These are phyloP conservation scores for Syncephalastrum sp. DNA, from an alignment of 371 early-diverging fungal species.

Conservation along the genomic window DNA sequence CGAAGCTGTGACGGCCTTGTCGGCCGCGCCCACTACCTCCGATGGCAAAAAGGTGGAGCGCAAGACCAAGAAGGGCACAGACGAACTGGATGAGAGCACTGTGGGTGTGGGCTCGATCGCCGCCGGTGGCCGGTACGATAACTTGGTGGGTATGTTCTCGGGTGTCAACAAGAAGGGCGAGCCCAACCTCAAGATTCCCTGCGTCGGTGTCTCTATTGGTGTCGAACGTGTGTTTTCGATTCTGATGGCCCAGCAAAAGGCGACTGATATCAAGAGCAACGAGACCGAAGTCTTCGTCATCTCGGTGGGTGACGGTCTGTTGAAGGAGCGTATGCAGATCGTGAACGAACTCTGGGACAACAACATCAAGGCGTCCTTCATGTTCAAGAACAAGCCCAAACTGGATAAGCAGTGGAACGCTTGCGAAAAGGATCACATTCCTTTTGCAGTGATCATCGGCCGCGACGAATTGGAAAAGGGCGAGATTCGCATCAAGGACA, in stretches of 20 bases:
- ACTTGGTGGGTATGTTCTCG: conserved; percentile 95
- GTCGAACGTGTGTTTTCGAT: conserved; percentile 97
- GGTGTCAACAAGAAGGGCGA: conserved; percentile 66
- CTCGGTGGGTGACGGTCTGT: conserved; percentile 80
- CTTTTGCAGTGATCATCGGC: conserved; percentile 88
- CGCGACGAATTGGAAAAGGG: conserved; percentile 79
- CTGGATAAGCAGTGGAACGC: conserved; percentile 76
- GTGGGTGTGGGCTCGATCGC: conserved; percentile 97
- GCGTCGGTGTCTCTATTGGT: conserved; percentile 98
- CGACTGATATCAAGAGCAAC: conserved; percentile 73
- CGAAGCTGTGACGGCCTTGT: conserved; percentile 88
- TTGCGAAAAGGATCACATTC: conserved; percentile 87
- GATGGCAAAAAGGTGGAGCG: conserved; percentile 38
- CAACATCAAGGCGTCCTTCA: conserved; percentile 77
- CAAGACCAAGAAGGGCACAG: conserved; percentile 40
- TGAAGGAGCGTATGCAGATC: conserved; percentile 91
- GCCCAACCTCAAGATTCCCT: conserved; percentile 82
- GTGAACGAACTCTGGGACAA: conserved; percentile 87
- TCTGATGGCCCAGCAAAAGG: conserved; percentile 63
- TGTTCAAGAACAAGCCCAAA: conserved; percentile 92
- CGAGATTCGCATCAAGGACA: conserved; percentile 84
- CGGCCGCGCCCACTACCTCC: conserved; percentile 49
- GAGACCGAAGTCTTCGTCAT: conserved; percentile 90
- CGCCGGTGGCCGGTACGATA: conserved; percentile 99
- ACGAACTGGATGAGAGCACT: conserved; percentile 73